Conservation (phyloP, 768 basidiomycete species). For the Psilocybe sp. region DNA sequence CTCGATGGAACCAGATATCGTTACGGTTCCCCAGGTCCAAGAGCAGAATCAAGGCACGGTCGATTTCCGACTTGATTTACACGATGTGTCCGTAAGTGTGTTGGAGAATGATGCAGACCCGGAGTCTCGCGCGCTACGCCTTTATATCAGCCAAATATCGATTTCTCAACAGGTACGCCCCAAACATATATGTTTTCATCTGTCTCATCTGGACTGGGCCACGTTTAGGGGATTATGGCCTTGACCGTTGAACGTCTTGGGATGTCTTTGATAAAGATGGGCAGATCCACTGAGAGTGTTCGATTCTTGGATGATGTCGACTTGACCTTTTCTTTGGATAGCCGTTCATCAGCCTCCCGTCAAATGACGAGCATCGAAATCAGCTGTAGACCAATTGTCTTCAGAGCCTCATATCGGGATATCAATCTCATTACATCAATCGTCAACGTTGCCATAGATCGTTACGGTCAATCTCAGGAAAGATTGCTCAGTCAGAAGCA, state of each 20-base stretch:
- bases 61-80: conserved; percentile 82
- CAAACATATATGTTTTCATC: background rate
- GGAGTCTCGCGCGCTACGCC: conserved; percentile 81
- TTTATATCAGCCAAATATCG: conserved; percentile 81
- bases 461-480: conserved; percentile 53
- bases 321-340: conserved; percentile 84
- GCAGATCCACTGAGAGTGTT: conserved; percentile 74
- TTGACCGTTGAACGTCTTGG: conserved; percentile 79
- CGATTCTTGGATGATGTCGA: conserved; percentile 93
- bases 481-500: conserved; percentile 10
- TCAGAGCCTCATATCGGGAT: conserved; percentile 94
- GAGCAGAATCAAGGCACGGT: conserved; percentile 20
- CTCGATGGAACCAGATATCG: background rate
- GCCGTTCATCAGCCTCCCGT: conserved; percentile 63
- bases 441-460: conserved; percentile 79
- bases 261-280: conserved; percentile 94
- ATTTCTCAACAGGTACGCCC: conserved; percentile 81
- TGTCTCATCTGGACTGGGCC: conserved; percentile 1
- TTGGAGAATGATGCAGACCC: conserved; percentile 80
- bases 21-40: background rate
- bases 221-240: conserved; percentile 68
- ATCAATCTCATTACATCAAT: conserved; percentile 86
- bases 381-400: conserved; percentile 77
- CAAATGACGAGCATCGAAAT: conserved; percentile 84
- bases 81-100: conserved; percentile 85